Base-by-base conservation (phyloP, 805 yeast genomes). In the Blastobotrys chiropterorum region DNA sequence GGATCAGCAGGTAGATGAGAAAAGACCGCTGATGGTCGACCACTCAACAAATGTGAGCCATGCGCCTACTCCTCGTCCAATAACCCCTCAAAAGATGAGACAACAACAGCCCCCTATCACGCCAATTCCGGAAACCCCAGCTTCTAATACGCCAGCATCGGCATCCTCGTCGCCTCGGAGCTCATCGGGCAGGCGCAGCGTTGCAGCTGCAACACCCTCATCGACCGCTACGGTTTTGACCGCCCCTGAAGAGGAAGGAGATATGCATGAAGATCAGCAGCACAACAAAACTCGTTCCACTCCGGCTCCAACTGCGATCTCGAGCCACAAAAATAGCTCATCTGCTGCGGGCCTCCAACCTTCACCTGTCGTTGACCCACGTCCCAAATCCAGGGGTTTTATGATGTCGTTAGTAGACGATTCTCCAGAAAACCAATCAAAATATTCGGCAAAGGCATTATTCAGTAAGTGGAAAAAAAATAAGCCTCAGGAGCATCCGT, bases 1-100 rank as follows among this genome's bases (percentile, higher is more conserved):
- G 22, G 59, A 56, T 39, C 34, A 26, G 11, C 59, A 56, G 46
- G 54, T 30, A 21, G 47, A 54, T 39, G 58, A 56, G 31, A 47
- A 52, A 20, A 15, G 15, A 26, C 34, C 34, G 34, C 11, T 26
- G 34, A 26, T 26, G 34, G 34, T 26, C 8, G 34, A 26, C 11
- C 34, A 26, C 11, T 26, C 34, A 6, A 26, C 34, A 6, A 26
- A 26, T 26, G 34, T 26, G 11, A 26, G 34, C 34, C 34, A 26
- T 26, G 11, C 34, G 5, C 34, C 34, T 11, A 26, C 34, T 11
- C 34, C 34, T 26, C 34, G 34, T 26, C 34, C 34, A 11, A 11
- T 5, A 26, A 26, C 34, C 34, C 34, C 34, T 26, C 34, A 26
- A 11, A 5, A 11, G 11, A 26, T 26, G 34, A 26, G 11, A 26